A percentile compares a stretch with the other conserved stretches of the same genome.
Conservation (phyloP, 2,329 filamentous ascomycete species). For the Epichloe elymi region DNA sequence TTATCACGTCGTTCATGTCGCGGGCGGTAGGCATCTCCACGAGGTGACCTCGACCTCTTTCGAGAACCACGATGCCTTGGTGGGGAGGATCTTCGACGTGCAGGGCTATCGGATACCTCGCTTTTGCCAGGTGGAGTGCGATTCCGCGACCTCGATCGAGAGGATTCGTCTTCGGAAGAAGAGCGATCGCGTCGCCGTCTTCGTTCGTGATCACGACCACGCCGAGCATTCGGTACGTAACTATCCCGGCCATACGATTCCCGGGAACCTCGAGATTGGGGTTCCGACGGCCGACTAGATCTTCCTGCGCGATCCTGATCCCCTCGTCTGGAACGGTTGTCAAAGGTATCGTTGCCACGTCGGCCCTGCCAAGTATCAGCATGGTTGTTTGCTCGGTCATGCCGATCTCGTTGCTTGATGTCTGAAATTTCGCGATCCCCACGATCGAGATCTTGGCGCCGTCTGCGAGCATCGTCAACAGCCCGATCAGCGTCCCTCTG, state of each 20-base stretch:
- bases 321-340: conserved; percentile 26
- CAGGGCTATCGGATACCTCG: conserved; percentile 20
- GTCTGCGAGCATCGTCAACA: conserved; percentile 59
- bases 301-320: conserved; percentile 31
- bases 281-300: conserved; percentile 35
- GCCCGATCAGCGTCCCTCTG: conserved; percentile 74
- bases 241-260: conserved; percentile 36
- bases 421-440: conserved; percentile 59
- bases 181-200: conserved; percentile 20
- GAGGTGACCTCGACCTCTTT: conserved; percentile 28
- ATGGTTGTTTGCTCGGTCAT: conserved; percentile 37
- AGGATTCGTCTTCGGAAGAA: conserved; percentile 18
- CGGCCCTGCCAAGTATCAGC: conserved; percentile 41
- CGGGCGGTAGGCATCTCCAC: conserved; percentile 15
- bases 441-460: conserved; percentile 56
- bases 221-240: conserved; percentile 36
- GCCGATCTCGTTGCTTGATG: conserved; percentile 52
- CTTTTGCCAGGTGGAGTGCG: conserved; percentile 18
- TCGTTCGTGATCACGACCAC: conserved; percentile 26
- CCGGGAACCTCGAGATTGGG: conserved; percentile 28
- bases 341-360: conserved; percentile 37
- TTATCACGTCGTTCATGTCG: conserved; percentile 11
- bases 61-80: conserved; percentile 19
- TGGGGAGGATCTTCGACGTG: conserved; percentile 21
- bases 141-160: conserved; percentile 22